A percentile compares a stretch with the other conserved stretches of the same genome.
Evolutionary conservation across 2,329 filamentous ascomycete genomes (phyloP).

Genomic region (Hyphodiscus sp.): DNA sequence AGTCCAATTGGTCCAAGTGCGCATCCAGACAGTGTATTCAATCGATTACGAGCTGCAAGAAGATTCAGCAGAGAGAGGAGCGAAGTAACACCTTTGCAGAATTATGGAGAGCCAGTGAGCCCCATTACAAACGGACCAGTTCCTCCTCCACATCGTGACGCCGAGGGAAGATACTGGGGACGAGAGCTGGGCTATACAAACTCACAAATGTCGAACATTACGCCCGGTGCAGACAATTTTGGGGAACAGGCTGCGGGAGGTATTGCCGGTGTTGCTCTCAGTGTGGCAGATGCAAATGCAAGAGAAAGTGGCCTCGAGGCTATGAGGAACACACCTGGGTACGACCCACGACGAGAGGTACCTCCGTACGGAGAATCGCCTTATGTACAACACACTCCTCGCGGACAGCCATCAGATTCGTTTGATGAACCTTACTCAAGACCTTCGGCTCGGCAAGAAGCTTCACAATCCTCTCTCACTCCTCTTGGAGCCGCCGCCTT

Average conservation of each 20-base stretch:
- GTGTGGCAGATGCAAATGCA: slow-evolving; percentile 57
- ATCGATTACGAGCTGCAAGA: slow-evolving; percentile 19
- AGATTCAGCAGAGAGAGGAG: slow-evolving; percentile 14
- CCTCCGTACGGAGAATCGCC: slow-evolving; percentile 10
- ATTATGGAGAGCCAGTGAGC: slow-evolving; percentile 14
- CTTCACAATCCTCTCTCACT: slow-evolving; percentile 22
- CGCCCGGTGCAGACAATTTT: slow-evolving; percentile 62
- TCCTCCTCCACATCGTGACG: slow-evolving; percentile 28
- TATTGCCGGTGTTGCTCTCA: slow-evolving; percentile 61
- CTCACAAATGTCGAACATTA: slow-evolving; percentile 34
- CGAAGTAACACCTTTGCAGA: slow-evolving; percentile 1
- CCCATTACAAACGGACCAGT: slow-evolving; percentile 19
- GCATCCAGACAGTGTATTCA: slow-evolving; percentile 23
- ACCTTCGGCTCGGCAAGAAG: slow-evolving; percentile 7
- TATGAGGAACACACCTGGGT: slow-evolving; percentile 37
- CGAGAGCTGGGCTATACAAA: slow-evolving; percentile 19
- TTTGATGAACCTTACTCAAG: slow-evolving; percentile 1
- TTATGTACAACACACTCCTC: not conserved
- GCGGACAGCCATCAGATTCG: not conserved
- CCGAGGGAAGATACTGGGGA: slow-evolving; percentile 23
- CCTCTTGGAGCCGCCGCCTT: slow-evolving; percentile 28
- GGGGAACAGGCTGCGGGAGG: slow-evolving; percentile 56
- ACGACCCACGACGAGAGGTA: slow-evolving; percentile 16
- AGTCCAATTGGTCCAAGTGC: slow-evolving; percentile 12
- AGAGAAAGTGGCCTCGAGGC: slow-evolving; percentile 60